Conservation (phyloP, 352 stramenopile species). For the Phytophthora pluvialis region DNA sequence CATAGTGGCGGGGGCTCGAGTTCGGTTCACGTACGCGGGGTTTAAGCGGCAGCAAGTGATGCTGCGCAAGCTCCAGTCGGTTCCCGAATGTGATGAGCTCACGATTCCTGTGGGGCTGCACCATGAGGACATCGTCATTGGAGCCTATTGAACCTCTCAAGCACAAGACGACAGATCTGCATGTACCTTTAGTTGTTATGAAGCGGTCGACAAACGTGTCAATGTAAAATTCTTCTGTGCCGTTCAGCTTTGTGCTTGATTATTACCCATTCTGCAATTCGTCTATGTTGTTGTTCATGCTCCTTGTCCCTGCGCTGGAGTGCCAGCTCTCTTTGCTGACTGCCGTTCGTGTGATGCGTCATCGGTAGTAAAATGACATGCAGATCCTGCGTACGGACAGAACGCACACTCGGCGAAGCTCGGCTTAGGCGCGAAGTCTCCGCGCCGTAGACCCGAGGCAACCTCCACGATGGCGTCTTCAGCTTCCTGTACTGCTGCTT, state of each 20-base stretch:
- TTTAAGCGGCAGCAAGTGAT: constrained; percentile 65
- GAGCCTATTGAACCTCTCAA: too few relatives aligned
- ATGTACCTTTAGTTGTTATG: too few relatives aligned
- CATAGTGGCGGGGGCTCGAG: constrained; percentile 49
- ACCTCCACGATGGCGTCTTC: constrained; percentile 47
- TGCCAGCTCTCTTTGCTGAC: constrained; percentile 7
- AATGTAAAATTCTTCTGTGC: too few relatives aligned
- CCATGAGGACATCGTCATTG: constrained; percentile 27
- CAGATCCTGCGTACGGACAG: constrained; percentile 73
- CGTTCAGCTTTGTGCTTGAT: too few relatives aligned
- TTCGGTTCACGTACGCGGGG: constrained; percentile 63
- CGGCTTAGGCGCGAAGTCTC: constrained; percentile 61
- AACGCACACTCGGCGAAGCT: constrained; percentile 72
- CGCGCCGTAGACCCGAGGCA: constrained; percentile 42
- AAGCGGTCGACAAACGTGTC: too few relatives aligned
- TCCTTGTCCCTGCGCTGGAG: constrained; percentile 1
- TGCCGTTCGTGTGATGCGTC: constrained; percentile 23
- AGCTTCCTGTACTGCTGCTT: constrained; percentile 39
- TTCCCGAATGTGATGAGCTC: constrained; percentile 39
- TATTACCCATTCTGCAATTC: too few relatives aligned
- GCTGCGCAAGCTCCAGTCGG: constrained; percentile 40
- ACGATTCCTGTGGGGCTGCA: constrained; percentile 6
- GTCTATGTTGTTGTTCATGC: too few relatives aligned
- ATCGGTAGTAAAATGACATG: constrained; percentile 46
- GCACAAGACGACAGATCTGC: too few relatives aligned